These are phyloP conservation scores for Globisporangium uncinulatum DNA, from an alignment of 352 stramenopile genomes.

Conservation along the genomic window DNA sequence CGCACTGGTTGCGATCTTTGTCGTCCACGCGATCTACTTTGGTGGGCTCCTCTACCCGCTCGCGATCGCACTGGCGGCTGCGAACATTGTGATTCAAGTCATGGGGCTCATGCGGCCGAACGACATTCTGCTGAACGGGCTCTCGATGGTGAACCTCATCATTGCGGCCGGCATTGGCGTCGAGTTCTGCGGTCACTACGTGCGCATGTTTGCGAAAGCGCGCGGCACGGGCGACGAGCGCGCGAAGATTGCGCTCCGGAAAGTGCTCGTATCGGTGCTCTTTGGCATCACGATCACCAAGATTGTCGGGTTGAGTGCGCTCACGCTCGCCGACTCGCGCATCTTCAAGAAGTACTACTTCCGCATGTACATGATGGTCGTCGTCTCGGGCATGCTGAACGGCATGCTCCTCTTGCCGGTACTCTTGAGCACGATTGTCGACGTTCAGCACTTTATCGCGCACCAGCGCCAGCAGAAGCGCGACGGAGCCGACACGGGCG, in stretches of 20 bases:
- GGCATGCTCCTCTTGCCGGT: slow-evolving; percentile 63
- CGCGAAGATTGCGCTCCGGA: slow-evolving; percentile 25
- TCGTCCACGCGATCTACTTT: slow-evolving; percentile 43
- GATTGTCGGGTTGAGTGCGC: slow-evolving; percentile 25
- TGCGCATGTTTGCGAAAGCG: slow-evolving; percentile 59
- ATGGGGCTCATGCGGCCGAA: slow-evolving; percentile 52
- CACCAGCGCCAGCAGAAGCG: slow-evolving; percentile 21
- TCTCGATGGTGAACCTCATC: slow-evolving; percentile 84
- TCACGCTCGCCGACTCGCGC: slow-evolving; percentile 52
- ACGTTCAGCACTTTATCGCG: slow-evolving; percentile 38
- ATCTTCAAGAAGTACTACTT: slow-evolving; percentile 92
- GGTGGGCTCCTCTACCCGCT: slow-evolving; percentile 41
- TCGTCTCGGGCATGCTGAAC: slow-evolving; percentile 79
- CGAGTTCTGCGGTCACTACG: slow-evolving; percentile 81
- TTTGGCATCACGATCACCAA: slow-evolving; percentile 38
- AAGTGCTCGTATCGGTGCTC: slow-evolving; percentile 39
- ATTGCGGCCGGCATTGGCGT: slow-evolving; percentile 77
- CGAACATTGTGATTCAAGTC: slow-evolving; percentile 49
- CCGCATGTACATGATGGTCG: slow-evolving; percentile 86
- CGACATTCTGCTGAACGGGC: slow-evolving; percentile 71
- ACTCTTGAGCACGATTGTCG: slow-evolving; percentile 44
- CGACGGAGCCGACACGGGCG: slow-evolving; percentile 1
- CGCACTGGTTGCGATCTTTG: slow-evolving; percentile 39
- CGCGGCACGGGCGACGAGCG: slow-evolving; percentile 20
- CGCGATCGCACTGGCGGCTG: slow-evolving; percentile 32